Base-by-base conservation (phyloP, 1,284 basidiomycete species). In the Stereum hirsutum region DNA sequence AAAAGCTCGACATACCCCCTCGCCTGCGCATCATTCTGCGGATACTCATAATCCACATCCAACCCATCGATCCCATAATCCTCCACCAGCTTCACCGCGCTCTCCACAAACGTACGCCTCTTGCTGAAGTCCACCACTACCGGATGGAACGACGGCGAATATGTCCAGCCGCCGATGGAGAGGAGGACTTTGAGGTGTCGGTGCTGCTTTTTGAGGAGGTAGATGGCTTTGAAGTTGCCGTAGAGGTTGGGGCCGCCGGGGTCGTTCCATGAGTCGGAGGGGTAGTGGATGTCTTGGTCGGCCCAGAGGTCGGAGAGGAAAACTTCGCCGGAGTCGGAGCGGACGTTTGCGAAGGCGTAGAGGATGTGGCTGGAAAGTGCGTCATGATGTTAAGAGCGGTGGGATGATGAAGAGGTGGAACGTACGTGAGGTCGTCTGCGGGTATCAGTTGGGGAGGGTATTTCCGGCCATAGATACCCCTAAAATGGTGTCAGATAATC, bases 391-490 rank as follows among this genome's bases (percentile, higher is more conserved):
- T 32, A 15, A 37, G 14, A 30, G 23, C 25, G 23, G 37, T 51
- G 38, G 52, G 46, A 45, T 43, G 24, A 40, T 42, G 41, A 40
- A 45, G 39, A 50, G 43, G 36, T 35, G 37, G 36, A 36, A 32
- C 81, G 57, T 75, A 95, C 69, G 93, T 97, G 52, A 98, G 75
- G 55, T 92, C 78, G 26, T 84, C 61, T 2, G 64, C 73, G 7
- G 92, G 93, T 45, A 97, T 92, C 41, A 78, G 58, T 10, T 81
- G 80, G 2, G 91, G 91, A 27, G 79, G 81, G 53, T 75, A 95
- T 63, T 93, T 92, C 52, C 91, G 78, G 31, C 78, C 92, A 60
- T 96, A 97, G 42, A 96, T 96, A n/a, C 89, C 92, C 93, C 93
- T 54, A 60, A 6, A 24, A 26, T 11, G 11, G 36, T 8, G 11